Conservation (phyloP, 768 basidiomycete genomes). For the Punctularia strigosozonata region DNA sequence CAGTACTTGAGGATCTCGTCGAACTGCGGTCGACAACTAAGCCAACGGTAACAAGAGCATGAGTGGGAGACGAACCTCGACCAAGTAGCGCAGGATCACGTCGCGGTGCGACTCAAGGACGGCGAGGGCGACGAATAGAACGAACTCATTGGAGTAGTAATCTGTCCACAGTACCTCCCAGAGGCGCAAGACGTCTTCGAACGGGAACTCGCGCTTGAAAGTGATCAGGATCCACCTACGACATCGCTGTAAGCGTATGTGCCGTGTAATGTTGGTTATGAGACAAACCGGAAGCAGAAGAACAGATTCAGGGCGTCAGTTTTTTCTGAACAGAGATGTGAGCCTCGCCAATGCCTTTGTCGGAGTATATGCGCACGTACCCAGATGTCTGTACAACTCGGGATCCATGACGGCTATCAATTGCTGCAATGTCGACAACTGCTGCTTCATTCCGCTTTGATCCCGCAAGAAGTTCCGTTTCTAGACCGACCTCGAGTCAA, state of each 20-base stretch:
- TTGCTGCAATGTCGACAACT: conserved; percentile 81
- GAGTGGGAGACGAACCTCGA: conserved; percentile 54
- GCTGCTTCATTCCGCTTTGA: conserved; percentile 96
- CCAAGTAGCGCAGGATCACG: conserved; percentile 88
- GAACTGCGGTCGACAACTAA: conserved; percentile 33
- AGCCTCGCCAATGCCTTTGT: not conserved
- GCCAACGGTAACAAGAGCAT: conserved; percentile 4
- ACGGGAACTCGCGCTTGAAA: conserved; percentile 95
- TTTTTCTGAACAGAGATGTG: conserved; percentile 42
- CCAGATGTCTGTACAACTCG: conserved; percentile 84
- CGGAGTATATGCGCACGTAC: conserved; percentile 24
- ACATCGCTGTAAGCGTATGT: not conserved
- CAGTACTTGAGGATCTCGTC: conserved; percentile 85
- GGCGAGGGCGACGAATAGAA: conserved; percentile 91
- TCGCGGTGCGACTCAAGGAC: conserved; percentile 92
- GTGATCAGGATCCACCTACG: conserved; percentile 79
- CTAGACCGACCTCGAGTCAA: no score
- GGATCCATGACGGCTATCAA: conserved; percentile 92
- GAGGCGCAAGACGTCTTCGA: conserved; percentile 76
- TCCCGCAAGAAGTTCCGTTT: conserved; percentile 93
- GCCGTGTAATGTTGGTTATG: not conserved
- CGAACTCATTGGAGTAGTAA: conserved; percentile 77
- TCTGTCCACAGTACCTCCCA: conserved; percentile 96
- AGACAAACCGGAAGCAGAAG: conserved; percentile 90
- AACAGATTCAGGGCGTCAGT: conserved; percentile 86